Evolutionary conservation across 2,329 filamentous ascomycete genomes (phyloP), one percentile per base, ranked within the genome.

Genomic region (Exophiala dermatitidis): DNA sequence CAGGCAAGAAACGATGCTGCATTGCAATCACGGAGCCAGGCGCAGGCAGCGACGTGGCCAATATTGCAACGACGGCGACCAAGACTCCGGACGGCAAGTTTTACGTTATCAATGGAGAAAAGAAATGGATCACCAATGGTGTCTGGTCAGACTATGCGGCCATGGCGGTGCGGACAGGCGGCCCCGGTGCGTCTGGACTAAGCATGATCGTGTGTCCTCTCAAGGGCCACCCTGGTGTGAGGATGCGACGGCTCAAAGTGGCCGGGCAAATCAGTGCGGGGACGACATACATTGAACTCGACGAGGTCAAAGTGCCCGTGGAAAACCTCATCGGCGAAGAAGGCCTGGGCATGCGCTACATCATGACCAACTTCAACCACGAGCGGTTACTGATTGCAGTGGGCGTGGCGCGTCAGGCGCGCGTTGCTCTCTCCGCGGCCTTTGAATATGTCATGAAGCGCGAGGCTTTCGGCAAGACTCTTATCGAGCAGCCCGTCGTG

Each of bases 341-440:
- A 66, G 85, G 84, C 7, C 72, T 78, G 63, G 86, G 86, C 3
- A 88, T 90, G 84, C 77, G 74, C 54, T 86, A 86, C 64, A 79
- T 86, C 63, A 87, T 86, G 83, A 84, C 80, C 50, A 87, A 89
- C 70, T 89, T 89, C 77, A 89, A 89, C 71, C 85, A 89, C 67
- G 86, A 90, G 67, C 79, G 85, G 0, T 72, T 89, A 7, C 76
- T 76, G 10, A 86, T 89, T 58, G 75, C 81, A 0, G 79, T 88
- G 9, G 77, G 79, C 0, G 77, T 79, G 1, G 85, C 83, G 1
- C 74, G 85, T 2, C 75, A 82, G 62, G 76, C 83, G 0, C 74
- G 79, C 5, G 81, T 85, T 1, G 82, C 80, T 1, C 71, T 86
- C 1, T 69, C 73, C 9, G 66, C 79, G 0, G 82, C 83, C 0